Conservation (phyloP, 2,329 filamentous ascomycete species). For the Aotearoamyces nothofagi region DNA sequence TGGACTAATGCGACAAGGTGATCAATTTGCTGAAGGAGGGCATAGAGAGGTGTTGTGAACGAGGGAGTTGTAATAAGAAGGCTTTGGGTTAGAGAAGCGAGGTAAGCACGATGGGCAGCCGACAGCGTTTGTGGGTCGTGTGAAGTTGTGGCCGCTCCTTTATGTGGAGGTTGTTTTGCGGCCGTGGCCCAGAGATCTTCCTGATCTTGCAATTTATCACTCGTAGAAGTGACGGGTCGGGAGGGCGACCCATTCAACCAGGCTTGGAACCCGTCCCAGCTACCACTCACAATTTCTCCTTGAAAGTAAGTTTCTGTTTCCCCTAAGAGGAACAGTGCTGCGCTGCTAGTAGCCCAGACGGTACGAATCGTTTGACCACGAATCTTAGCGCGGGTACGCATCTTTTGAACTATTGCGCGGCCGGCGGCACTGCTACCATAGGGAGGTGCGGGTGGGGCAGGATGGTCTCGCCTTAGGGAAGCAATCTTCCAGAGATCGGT, state of each 20-base stretch:
- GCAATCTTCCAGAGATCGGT: slow-evolving; percentile 79
- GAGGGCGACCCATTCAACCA: slow-evolving; percentile 43
- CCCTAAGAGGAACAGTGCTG: slow-evolving; percentile 76
- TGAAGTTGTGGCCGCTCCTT: slow-evolving; percentile 6
- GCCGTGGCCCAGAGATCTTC: slow-evolving; percentile 5
- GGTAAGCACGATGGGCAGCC: slow-evolving; percentile 63
- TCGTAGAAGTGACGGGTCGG: slow-evolving; percentile 6
- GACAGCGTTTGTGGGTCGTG: slow-evolving; percentile 80
- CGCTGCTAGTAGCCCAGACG: slow-evolving; percentile 80
- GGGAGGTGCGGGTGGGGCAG: slow-evolving; percentile 51
- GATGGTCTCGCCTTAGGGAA: slow-evolving; percentile 61
- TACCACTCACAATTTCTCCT: slow-evolving; percentile 68
- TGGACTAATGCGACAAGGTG: slow-evolving; percentile 64
- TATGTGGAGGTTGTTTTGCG: slow-evolving; percentile 4
- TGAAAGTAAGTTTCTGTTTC: slow-evolving; percentile 83
- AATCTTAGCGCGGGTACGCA: slow-evolving; percentile 47
- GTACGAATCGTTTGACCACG: slow-evolving; percentile 58
- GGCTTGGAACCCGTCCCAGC: slow-evolving; percentile 63
- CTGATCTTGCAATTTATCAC: slow-evolving; percentile 1
- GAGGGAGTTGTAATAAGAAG: slow-evolving; percentile 48
- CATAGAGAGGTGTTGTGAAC: slow-evolving; percentile 51
- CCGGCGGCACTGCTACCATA: slow-evolving; percentile 45
- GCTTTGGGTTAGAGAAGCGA: slow-evolving; percentile 49
- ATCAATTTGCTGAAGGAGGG: slow-evolving; percentile 61
- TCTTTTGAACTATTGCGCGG: slow-evolving; percentile 39